Evolutionary conservation across 108 stramenopile genomes (phyloP), one percentile per base, ranked within the genome.

Genomic region (Pseudonitzschia pungens): DNA sequence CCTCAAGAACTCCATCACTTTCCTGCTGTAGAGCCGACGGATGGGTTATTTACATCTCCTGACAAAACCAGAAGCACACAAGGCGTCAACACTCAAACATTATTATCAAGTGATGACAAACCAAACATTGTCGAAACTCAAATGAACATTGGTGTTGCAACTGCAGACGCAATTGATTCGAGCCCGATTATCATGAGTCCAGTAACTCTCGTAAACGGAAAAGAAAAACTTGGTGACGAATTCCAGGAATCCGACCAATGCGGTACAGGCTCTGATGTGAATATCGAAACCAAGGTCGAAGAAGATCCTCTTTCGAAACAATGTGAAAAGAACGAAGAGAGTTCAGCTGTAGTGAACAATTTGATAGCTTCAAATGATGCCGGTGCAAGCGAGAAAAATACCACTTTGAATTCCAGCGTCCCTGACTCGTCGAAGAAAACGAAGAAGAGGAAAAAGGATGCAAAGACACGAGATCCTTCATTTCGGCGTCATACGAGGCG

Each of bases 401-500:
- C 24, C 14, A 16, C 36, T 5, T 2, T 36, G 6, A 6, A 32
- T 33, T 40, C 36, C 24, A 65, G 41, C 3, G 31, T 33, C 12
- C 26, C 54, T 11, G 24, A 21, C 21, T 55, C 54, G 10, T 55
- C 54, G 7, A 62, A 48, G 22, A 67, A 67, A 48, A 67, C 24
- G 66, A 67, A 24, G 45, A 48, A 27, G 21, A 67, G 44, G 66
- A n/a, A 44, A 50, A 14, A 16, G n/a, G 43, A 67, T 28, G 6
- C 44, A 24, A 67, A 50, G 45, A 2, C 28, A 45, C 66, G 45
- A 67, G 66, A 50, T 18, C 45, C 44, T 10, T 18, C 43, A 50
- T 14, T 21, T 24, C 31, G 66, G 21, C 78, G 71, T 40, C 75
- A 65, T 45, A 55, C 71, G 0, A 73, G 78, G 36, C 73, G 71